Base-by-base conservation (phyloP, 2,329 filamentous ascomycete genomes). In the Diaporthe capsici region DNA sequence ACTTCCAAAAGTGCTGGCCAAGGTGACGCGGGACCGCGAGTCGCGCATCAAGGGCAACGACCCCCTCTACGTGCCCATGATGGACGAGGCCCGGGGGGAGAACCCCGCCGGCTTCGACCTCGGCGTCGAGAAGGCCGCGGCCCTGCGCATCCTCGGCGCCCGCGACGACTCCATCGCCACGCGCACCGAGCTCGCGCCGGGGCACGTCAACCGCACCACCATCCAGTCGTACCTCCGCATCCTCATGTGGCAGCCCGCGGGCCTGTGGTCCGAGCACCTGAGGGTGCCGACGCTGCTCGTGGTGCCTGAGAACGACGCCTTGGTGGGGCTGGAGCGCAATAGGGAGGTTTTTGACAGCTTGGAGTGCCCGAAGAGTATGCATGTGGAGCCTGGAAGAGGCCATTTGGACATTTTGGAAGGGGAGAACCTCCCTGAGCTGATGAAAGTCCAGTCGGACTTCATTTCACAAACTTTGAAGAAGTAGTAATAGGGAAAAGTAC, bases 1-100 rank as follows among this genome's bases (percentile, higher is more conserved):
- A 17, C 34, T n/a, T 8, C 12, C 31, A 9, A 28, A 22, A 22
- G 72, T 73, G 15, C 72, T 73, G 2, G 17, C 22, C 20, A 68
- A 34, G n/a, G 20, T 20, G 22, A 44, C 22, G 34, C 51, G 20
- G 42, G 84, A 85, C 42, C 72, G 72, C 44, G 72, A 74, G 60
- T 74, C 72, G 20, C 72, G 57, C 12, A 17, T 67, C 53, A 17
- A n/a, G 20, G 72, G 72, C 8, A 74, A 74, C 61, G 22, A 37
- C 28, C 72, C 72, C 3, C 31, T 68, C n/a, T 37, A 55, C 17
- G 72, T 74, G 39, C 72, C 72, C 8, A 15, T 74, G 8, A 25
- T 74, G 12, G 55, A 57, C 49, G 42, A 20, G 42, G 65, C 39
- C 25, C 7, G 28, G 2, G 72, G 72, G 10, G 47, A 67, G 47